Base-by-base conservation (phyloP, 2,329 filamentous ascomycete genomes). In the Sclerotiophoma versabilis region DNA sequence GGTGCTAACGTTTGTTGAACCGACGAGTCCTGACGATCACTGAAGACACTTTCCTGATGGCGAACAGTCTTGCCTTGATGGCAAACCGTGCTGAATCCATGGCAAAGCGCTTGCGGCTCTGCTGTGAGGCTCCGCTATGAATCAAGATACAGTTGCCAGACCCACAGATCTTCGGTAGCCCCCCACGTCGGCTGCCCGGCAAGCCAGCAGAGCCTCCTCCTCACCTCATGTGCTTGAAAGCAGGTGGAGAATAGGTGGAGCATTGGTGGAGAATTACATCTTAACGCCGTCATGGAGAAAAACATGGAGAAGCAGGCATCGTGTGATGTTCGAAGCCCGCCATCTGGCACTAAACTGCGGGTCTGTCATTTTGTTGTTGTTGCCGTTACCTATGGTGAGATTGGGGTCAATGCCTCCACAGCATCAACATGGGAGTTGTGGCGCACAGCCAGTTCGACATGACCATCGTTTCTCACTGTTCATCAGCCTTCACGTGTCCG, bases 201-300 rank as follows among this genome's bases (percentile, higher is more conserved):
- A 46, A 32, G 34, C 52, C 46, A 50, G 46, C 52, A 51, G 53
- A 56, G 53, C 53, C 53, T 56, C 53, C 47, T 56, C 39, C 25
- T 33, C 27, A 45, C 51, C 51, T 45, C 29, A 23, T 34, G 37
- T 15, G 19, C 33, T 33, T 39, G 45, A 38, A 26, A 14, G 33
- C 26, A 33, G 23, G 51, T 49, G 51, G 51, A 45, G 51, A 49
- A 49, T 36, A 33, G 23, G 51, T 49, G 51, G 51, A 45, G 51
- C 45, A 49, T 36, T 46, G 45, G 51, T 54, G 51, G 51, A 34
- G 51, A 49, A 54, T 49, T 54, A 54, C 51, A 54, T 54, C 20
- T 33, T 14, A 17, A 49, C 51, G 38, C 51, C 51, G 51, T 54
- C 51, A 54, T 54, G 51, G 51, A 46, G 45, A 41, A 34, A 22